Evolutionary conservation across 2,329 filamentous ascomycete species (phyloP).

Genomic region (Clarireedia monteithiana): DNA sequence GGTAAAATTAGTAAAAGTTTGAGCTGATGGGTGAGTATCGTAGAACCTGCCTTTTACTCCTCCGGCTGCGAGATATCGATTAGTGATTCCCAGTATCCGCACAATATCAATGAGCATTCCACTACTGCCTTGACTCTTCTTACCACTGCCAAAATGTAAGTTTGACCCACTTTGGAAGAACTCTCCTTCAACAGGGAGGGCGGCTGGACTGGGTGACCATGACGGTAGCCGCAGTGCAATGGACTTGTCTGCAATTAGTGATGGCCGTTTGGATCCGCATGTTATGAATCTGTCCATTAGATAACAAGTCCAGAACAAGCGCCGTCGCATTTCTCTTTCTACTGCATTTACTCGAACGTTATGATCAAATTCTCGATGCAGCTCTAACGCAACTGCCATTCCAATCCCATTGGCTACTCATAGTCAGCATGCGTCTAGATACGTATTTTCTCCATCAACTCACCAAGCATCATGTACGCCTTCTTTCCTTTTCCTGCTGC

Average conservation of each 20-base stretch:
- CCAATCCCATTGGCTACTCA: conserved; percentile 61
- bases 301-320: conserved; percentile 87
- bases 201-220: conserved; percentile 56
- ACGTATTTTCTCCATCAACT: conserved; percentile 13
- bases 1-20: background rate
- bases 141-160: conserved; percentile 58
- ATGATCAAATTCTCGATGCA: conserved; percentile 67
- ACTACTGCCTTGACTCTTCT: conserved; percentile 65
- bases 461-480: conserved; percentile 80
- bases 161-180: conserved; percentile 77
- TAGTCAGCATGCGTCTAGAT: conserved; percentile 28
- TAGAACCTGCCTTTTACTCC: conserved; percentile 55
- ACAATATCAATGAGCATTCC: conserved; percentile 81
- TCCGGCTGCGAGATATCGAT: conserved; percentile 74
- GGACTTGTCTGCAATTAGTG: conserved; percentile 69
- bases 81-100: conserved; percentile 74
- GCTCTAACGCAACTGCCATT: conserved; percentile 75
- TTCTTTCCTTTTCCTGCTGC: conserved; percentile 75
- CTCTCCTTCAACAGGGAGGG: conserved; percentile 64
- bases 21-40: background rate
- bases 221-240: conserved; percentile 69
- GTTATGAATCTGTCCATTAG: conserved; percentile 77
- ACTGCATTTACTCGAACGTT: conserved; percentile 53
- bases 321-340: conserved; percentile 68
- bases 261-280: conserved; percentile 74